Conservation (phyloP, 192 early-diverging fungal genomes). For the Linnemannia schmuckeri region DNA sequence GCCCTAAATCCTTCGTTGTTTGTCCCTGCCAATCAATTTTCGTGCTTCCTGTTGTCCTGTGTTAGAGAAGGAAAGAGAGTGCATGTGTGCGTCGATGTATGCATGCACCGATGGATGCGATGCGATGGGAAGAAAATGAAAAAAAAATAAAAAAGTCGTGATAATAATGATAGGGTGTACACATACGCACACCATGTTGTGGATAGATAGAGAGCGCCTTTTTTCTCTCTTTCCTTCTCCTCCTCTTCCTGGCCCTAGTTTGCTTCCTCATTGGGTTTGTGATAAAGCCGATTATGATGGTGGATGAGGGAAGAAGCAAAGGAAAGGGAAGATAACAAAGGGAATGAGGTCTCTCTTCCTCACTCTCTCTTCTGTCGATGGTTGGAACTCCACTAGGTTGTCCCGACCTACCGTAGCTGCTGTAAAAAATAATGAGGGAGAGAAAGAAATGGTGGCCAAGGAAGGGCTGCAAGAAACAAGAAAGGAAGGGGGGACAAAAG, state of each 20-base stretch:
- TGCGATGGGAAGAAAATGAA: constrained; percentile 2
- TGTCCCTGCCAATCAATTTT: constrained; percentile 4
- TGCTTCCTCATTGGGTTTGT: not conserved
- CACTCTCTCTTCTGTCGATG: not conserved
- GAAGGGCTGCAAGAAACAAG: not conserved
- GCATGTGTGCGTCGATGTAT: constrained; percentile 8
- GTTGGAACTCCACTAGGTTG: not conserved
- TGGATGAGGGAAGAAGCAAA: not conserved
- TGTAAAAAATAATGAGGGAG: not conserved
- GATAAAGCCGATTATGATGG: not conserved
- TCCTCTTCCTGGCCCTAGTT: not conserved
- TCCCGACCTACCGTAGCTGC: not conserved
- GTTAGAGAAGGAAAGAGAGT: not conserved
- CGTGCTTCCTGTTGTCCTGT: not conserved
- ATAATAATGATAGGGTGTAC: not conserved
- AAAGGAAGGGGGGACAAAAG: not conserved
- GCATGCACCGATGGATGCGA: constrained; percentile 4
- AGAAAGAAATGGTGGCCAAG: not conserved
- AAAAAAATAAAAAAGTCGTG: not conserved
- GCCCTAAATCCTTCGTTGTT: not conserved
- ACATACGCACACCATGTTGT: not conserved
- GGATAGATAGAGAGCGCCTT: not conserved
- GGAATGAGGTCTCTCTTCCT: not conserved
- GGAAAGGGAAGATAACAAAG: no score
- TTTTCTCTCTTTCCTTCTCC: not conserved